Evolutionary conservation across 2,329 filamentous ascomycete species (phyloP).

Genomic region (Thielaviopsis populi): DNA sequence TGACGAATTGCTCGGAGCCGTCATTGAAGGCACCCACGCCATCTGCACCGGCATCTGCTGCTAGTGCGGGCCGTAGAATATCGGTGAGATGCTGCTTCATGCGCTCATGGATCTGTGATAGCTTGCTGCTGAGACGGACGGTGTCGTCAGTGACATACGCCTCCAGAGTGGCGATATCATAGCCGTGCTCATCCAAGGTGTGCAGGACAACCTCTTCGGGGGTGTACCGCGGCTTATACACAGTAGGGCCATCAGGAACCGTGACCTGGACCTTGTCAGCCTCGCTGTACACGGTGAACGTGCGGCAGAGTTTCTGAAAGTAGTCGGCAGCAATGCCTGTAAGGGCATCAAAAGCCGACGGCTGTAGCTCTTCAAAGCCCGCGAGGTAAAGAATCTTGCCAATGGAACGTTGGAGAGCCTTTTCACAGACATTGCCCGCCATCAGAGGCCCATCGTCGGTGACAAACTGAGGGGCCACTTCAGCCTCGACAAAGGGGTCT

Average conservation of each 20-base stretch:
- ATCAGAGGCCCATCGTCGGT: constrained; percentile 81
- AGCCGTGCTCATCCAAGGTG: constrained; percentile 67
- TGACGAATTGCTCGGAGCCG: constrained; percentile 90
- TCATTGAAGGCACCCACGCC: constrained; percentile 88
- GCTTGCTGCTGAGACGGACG: constrained; percentile 67
- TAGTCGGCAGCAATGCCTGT: constrained; percentile 84
- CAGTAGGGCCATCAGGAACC: constrained; percentile 30
- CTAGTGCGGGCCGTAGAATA: constrained; percentile 74
- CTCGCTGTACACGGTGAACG: constrained; percentile 70
- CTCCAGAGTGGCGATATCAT: constrained; percentile 68
- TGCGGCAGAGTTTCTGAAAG: constrained; percentile 68
- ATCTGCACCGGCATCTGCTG: constrained; percentile 58
- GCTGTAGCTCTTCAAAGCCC: constrained; percentile 93
- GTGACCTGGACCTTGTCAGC: constrained; percentile 42
- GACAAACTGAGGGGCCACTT: constrained; percentile 77
- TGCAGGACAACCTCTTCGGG: constrained; percentile 79
- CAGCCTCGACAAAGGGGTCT: constrained; percentile 72
- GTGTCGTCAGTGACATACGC: constrained; percentile 83
- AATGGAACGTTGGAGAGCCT: constrained; percentile 76
- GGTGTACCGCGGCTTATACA: constrained; percentile 51
- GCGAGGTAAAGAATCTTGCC: constrained; percentile 92
- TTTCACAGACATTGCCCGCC: constrained; percentile 64
- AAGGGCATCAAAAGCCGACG: constrained; percentile 77
- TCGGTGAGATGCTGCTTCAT: constrained; percentile 92
- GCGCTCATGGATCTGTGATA: constrained; percentile 75